Percentiles rank a stretch among this genome's conserved stretches.
These are phyloP conservation scores for Aspergillus fischeri DNA, from an alignment of 2,329 filamentous ascomycete genomes.

Conservation along the genomic window DNA sequence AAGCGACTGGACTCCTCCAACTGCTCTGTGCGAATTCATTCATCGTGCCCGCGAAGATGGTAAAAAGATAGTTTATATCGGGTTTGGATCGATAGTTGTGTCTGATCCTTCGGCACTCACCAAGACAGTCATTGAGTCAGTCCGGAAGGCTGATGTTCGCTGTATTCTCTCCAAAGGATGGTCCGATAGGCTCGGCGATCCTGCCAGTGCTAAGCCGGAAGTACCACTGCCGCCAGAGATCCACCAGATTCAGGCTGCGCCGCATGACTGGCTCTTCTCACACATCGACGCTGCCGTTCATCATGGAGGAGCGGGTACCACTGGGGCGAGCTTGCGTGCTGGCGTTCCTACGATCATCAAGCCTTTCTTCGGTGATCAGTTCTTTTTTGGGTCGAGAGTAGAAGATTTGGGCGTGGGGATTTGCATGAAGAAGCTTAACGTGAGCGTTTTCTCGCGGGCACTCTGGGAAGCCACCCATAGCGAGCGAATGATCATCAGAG, in stretches of 20 bases:
- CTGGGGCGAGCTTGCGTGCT: slow-evolving; percentile 83
- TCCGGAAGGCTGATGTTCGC: slow-evolving; percentile 84
- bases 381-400: slow-evolving; percentile 86
- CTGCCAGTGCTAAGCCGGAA: slow-evolving; percentile 56
- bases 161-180: slow-evolving; percentile 96
- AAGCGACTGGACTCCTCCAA: slow-evolving; percentile 65
- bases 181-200: slow-evolving; percentile 74
- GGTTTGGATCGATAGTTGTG: slow-evolving; percentile 94
- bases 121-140: slow-evolving; percentile 86
- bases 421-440: slow-evolving; percentile 82
- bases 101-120: slow-evolving; percentile 84
- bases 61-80: slow-evolving; percentile 94
- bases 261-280: slow-evolving; percentile 93
- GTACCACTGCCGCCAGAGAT: slow-evolving; percentile 75
- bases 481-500: slow-evolving; percentile 86
- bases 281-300: slow-evolving; percentile 94
- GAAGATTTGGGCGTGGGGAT: slow-evolving; percentile 93
- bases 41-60: slow-evolving; percentile 70
- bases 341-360: slow-evolving; percentile 92
- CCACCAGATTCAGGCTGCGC: slow-evolving; percentile 80
- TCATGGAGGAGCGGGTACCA: slow-evolving; percentile 92
- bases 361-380: slow-evolving; percentile 97
- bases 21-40: slow-evolving; percentile 77
- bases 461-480: slow-evolving; percentile 89
- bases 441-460: slow-evolving; percentile 77